phyloP scores from a whole-genome alignment of 2,329 filamentous ascomycete species.

The Ceratocystis cubensis region DNA sequence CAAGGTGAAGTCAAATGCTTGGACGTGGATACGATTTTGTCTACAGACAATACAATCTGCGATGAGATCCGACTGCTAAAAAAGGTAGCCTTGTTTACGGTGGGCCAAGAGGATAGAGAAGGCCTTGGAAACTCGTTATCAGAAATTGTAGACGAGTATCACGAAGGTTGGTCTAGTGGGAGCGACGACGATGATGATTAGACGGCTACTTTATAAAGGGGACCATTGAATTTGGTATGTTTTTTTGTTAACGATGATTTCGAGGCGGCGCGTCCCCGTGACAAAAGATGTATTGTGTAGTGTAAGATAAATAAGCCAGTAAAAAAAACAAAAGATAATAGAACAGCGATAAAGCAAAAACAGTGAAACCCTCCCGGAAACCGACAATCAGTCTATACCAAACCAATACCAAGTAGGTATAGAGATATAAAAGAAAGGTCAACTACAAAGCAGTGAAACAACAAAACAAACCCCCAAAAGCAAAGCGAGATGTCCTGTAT shows the following conservation, averaged over 20 bases:
- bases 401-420: neutral
- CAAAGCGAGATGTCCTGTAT: neutral
- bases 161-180: conserved; percentile 74
- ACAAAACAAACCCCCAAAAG: neutral
- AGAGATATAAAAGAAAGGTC: neutral
- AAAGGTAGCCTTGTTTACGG: conserved; percentile 47
- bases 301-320: conserved; percentile 10
- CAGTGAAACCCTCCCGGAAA: neutral
- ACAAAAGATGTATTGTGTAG: conserved; percentile 9
- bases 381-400: neutral
- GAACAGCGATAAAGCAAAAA: neutral
- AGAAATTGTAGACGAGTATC: conserved; percentile 75
- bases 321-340: neutral
- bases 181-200: conserved; percentile 57
- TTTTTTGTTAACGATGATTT: neutral
- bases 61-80: conserved; percentile 54
- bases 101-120: conserved; percentile 70
- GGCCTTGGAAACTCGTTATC: conserved; percentile 67
- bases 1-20: conserved; percentile 26
- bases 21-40: conserved; percentile 48
- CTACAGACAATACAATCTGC: conserved; percentile 63
- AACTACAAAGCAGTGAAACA: neutral
- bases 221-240: neutral
- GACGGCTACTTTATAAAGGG: neutral
- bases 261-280: neutral